Evolutionary conservation across 1,139 yeast genomes (phyloP), one percentile per base, ranked within the genome.

Genomic region (Chernovozyma sophiae-reginae): DNA sequence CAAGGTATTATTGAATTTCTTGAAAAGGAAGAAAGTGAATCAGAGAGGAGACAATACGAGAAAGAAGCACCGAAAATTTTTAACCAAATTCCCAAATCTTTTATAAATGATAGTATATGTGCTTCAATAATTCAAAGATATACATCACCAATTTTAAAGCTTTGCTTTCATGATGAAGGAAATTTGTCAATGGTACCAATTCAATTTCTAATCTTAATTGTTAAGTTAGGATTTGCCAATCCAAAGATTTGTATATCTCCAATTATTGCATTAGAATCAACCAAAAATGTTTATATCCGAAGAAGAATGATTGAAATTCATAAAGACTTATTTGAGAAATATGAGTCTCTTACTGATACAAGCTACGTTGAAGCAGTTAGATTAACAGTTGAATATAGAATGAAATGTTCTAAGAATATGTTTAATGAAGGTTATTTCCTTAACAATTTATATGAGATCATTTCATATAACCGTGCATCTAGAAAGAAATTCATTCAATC

Each of bases 181-280:
- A 62, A 60, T 4, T 58, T 61, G 30, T 73, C 86, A 0, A 52
- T 61, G 30, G 50, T 68, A 3, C 77, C 85, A 1, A 68, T 81
- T 6, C 64, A 69, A 28, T 76, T 81, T 44, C 52, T 86, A 28
- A 76, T 70, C 38, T 55, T 75, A 32, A 72, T 82, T 19, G 68
- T 82, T 3, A 67, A 68, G 24, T 66, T 77, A 35, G 95, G 95
- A 0, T 81, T 77, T 55, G 84, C 83, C 1, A 86, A 83, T 50
- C 96, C 95, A 1, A 75, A 82, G 39, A 49, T 69, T 4, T 78
- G 89, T 46, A 73, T 81, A 11, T 74, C 90, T 0, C 80, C 87
- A 0, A 66, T 85, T 2, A 72, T 86, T 39, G 92, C 92, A 0
- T 60, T 87, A 30, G 79, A 81, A 42, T 70, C 86, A 0, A 77